These are phyloP conservation scores for Capsella rubella DNA, from an alignment of 441 rosid species.

Conservation along the genomic window DNA sequence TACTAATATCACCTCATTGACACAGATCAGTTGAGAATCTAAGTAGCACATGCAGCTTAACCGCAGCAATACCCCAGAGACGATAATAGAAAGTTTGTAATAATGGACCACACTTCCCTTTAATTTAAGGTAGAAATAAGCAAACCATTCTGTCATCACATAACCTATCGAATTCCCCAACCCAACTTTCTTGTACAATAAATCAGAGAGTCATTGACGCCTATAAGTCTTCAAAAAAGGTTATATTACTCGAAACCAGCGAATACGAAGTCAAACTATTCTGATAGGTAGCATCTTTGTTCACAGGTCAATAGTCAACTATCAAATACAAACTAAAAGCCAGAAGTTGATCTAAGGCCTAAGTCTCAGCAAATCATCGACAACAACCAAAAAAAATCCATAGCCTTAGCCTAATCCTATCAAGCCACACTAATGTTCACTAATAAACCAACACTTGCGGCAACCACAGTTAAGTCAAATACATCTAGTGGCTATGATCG, in stretches of 20 bases:
- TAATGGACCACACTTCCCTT: constrained; percentile 8
- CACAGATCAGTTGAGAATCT: constrained; percentile 17
- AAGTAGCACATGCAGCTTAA: constrained; percentile 15
- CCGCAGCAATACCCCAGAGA: not conserved
- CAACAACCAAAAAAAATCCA: not conserved
- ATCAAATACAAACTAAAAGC: constrained; percentile 9
- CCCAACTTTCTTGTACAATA: not conserved
- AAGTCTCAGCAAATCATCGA: not conserved
- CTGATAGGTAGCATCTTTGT: not conserved
- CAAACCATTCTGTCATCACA: constrained; percentile 8
- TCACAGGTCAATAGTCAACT: constrained; percentile 3
- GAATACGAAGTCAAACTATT: constrained; percentile 21
- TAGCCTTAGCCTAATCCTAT: constrained; percentile 9
- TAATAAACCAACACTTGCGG: not conserved
- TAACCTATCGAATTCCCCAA: not conserved
- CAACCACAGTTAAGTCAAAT: not conserved
- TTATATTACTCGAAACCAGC: not conserved
- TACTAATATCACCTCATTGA: constrained; percentile 23
- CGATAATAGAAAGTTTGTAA: not conserved
- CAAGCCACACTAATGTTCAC: constrained; percentile 18
- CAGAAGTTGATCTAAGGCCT: constrained; percentile 18
- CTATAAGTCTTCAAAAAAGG: not conserved
- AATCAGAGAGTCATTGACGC: constrained; percentile 3
- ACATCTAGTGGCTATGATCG: constrained; percentile 24
- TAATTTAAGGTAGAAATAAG: not conserved